These are phyloP conservation scores for sunflower (Helianthus annuus) DNA, from an alignment of 129 eudicot species.

Conservation along the genomic window DNA sequence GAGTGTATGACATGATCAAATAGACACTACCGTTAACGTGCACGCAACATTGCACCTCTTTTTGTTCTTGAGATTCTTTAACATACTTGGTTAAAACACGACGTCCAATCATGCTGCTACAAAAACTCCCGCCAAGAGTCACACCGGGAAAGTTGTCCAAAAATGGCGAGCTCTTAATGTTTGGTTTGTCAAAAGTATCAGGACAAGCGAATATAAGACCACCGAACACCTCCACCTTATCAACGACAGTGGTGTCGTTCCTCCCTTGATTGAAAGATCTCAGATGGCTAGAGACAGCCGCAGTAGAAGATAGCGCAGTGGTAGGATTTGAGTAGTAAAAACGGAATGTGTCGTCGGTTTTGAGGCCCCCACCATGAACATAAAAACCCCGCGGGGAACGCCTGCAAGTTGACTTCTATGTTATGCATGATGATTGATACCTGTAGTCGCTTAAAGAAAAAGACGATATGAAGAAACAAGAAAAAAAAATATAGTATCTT, in stretches of 20 bases:
- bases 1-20: slow-evolving; percentile 61
- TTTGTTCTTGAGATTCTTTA: slow-evolving; percentile 35
- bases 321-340: slow-evolving; percentile 52
- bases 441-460: too few relatives aligned
- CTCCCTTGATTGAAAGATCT: slow-evolving; percentile 30
- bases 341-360: slow-evolving; percentile 74
- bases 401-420: neutral
- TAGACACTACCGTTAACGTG: slow-evolving; percentile 66
- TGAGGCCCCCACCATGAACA: slow-evolving; percentile 35
- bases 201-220: slow-evolving; percentile 75
- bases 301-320: slow-evolving; percentile 43
- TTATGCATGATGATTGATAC: neutral
- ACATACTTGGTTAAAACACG: slow-evolving; percentile 40
- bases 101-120: slow-evolving; percentile 75
- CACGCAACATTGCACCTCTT: slow-evolving; percentile 31
- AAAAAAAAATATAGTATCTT: too few relatives aligned
- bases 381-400: neutral
- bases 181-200: slow-evolving; percentile 52
- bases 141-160: slow-evolving; percentile 72
- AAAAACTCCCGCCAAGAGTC: slow-evolving; percentile 64
- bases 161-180: slow-evolving; percentile 74
- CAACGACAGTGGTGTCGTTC: neutral
- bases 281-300: slow-evolving; percentile 39
- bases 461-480: too few relatives aligned
- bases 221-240: slow-evolving; percentile 56